Conservation (phyloP, 1,284 basidiomycete species). For the Tylopilus sp. region DNA sequence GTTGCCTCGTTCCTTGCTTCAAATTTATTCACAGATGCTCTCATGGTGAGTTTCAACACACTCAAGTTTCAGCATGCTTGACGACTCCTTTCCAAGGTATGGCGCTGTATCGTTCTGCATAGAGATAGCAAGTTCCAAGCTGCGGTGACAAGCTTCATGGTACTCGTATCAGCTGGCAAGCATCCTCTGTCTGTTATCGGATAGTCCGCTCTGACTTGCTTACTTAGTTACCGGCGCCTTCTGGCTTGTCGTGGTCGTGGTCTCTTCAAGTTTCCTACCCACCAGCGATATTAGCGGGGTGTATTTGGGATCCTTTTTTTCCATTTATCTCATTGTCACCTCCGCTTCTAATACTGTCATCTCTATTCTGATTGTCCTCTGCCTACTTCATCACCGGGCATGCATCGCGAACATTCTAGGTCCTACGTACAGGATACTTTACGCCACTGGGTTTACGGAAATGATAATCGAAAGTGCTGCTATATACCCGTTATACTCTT, state of each 20-base stretch:
- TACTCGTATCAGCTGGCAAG: conserved; percentile 40
- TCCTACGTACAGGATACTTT: conserved; percentile 38
- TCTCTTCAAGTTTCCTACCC: conserved; percentile 22
- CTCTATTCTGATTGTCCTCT: conserved; percentile 41
- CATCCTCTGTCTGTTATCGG: neutral
- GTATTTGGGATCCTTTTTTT: conserved; percentile 35
- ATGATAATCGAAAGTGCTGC: conserved; percentile 45
- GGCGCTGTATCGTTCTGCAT: conserved; percentile 48
- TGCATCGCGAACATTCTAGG: conserved; percentile 42
- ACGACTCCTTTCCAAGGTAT: conserved; percentile 38
- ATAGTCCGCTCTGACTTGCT: neutral
- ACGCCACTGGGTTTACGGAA: conserved; percentile 37
- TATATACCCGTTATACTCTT: conserved; percentile 40
- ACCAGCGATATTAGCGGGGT: too few species aligned
- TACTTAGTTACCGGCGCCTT: conserved; percentile 40
- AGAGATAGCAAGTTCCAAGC: conserved; percentile 40
- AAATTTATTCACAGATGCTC: conserved; percentile 45
- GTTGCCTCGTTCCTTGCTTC: conserved; percentile 38
- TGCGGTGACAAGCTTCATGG: conserved; percentile 28
- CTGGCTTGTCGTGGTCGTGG: conserved; percentile 31
- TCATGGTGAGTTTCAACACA: conserved; percentile 41
- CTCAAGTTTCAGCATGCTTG: neutral
- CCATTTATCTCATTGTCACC: conserved; percentile 41
- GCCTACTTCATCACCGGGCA: conserved; percentile 42
- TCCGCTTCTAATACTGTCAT: conserved; percentile 45